Base-by-base conservation (phyloP, 495 filamentous ascomycete species). In the Daldinia concentrica region DNA sequence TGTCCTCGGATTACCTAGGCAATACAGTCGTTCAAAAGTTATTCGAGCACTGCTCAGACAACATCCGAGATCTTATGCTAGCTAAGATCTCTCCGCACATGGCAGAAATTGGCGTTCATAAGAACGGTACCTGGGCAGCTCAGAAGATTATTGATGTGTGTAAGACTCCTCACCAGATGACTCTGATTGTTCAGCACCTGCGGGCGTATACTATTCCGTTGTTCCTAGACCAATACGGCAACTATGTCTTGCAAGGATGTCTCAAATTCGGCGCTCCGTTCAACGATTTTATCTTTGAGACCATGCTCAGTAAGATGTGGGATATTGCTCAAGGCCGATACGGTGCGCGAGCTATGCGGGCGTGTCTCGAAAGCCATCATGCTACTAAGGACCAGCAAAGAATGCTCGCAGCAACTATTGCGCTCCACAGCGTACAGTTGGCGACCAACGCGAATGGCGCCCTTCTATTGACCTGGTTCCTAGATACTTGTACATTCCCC, bases 1-100 rank as follows among this genome's bases (percentile, higher is more conserved):
- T 99, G 17, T 85, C 95, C 19, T 94, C 93, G 9, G 95, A 99
- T 76, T 99, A 99, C 72, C 87, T 99, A 60, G 95, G 95, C 71
- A 99, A 99, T 80, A 99, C 95, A 0, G 95, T 99, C n/a, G 95
- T 99, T 26, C 95, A 99, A 79, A 98, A 98, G 80, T 82, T 99
- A 56, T 99, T 98, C 75, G 95, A 98, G 76, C 94, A 90, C 79
- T 98, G 94, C 81, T 97, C 94, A 0, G 95, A 98, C 74, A 80
- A 86, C 14, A 89, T 93, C 52, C 94, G 96, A 75, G 93, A 97
- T 81, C 88, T 90, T 43, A 99, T 99, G 96, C 86, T 99, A 36
- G 77, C 81, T 8, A 89, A 96, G 74, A 95, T 98, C 68, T 86
- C 92, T 11, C 94, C 94, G 61, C 94, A 97, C 78, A 86, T 98